Evolutionary conservation across 2,329 filamentous ascomycete genomes (phyloP).

Genomic region (Cercospora janseana): DNA sequence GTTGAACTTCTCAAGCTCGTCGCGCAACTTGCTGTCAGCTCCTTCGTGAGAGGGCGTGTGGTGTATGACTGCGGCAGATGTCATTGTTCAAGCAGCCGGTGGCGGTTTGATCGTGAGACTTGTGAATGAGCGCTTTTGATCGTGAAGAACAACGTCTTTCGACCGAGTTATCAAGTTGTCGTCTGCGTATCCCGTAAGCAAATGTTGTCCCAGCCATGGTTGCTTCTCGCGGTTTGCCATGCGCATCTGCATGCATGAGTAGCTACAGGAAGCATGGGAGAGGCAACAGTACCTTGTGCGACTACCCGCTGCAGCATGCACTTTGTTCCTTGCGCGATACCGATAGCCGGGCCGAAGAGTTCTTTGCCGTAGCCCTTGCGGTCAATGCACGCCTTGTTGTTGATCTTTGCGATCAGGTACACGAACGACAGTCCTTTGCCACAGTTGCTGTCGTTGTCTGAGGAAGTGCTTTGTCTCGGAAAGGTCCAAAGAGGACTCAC

Average conservation of each 20-base stretch:
- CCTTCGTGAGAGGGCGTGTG: slow-evolving; percentile 27
- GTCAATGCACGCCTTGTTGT: slow-evolving; percentile 31
- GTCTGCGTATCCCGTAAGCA: slow-evolving; percentile 39
- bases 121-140: slow-evolving; percentile 19
- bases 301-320: slow-evolving; percentile 32
- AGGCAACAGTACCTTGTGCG: slow-evolving; percentile 33
- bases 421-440: slow-evolving; percentile 25
- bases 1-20: slow-evolving; percentile 46
- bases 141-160: slow-evolving; percentile 19
- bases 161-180: slow-evolving; percentile 21
- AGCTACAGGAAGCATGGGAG: slow-evolving; percentile 16
- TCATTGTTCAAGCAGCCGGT: slow-evolving; percentile 27
- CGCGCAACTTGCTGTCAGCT: slow-evolving; percentile 39
- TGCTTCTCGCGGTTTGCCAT: slow-evolving; percentile 33
- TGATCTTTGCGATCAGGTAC: slow-evolving; percentile 24
- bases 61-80: slow-evolving; percentile 29
- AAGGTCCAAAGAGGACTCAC: slow-evolving; percentile 27
- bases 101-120: slow-evolving; percentile 25
- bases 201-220: slow-evolving; percentile 29
- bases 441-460: slow-evolving; percentile 29
- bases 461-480: slow-evolving; percentile 35
- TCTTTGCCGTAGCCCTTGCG: slow-evolving; percentile 29
- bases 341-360: slow-evolving; percentile 22
- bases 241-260: slow-evolving; percentile 32
- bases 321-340: slow-evolving; percentile 29